Evolutionary conservation across 768 basidiomycete genomes (phyloP), one percentile per base, ranked within the genome.

Genomic region (Hygrophoropsis aurantiaca): DNA sequence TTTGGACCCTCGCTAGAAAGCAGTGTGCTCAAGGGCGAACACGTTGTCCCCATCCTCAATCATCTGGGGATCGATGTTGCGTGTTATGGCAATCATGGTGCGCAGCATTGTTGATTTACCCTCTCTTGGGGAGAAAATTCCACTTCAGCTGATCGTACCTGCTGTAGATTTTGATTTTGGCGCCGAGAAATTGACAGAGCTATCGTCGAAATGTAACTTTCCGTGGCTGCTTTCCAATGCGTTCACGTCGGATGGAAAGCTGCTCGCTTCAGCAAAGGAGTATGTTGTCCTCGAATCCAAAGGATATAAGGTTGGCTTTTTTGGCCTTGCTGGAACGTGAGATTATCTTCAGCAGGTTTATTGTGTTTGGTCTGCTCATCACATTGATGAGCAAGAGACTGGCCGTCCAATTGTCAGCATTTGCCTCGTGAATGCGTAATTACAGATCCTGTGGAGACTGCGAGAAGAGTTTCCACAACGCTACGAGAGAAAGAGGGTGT

Each of bases 91-190:
- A 38, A 38, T 38, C 36, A 38, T 38, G 36, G 36, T 38, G 16
- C 6, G 36, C 16, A 38, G 36, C n/a, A 38, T 38, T 34, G 32
- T 34, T 16, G 10, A n/a, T 34, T 10, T 34, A n/a, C n/a, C n/a
- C n/a, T n/a, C n/a, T n/a, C n/a, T n/a, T n/a, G n/a, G n/a, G n/a
- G n/a, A n/a, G n/a, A n/a, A n/a, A n/a, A n/a, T n/a, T n/a, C n/a
- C n/a, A n/a, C n/a, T n/a, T n/a, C n/a, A n/a, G n/a, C n/a, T n/a
- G n/a, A n/a, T n/a, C n/a, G n/a, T n/a, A n/a, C n/a, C n/a, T n/a
- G n/a, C 32, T 34, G 11, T 34, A 38, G 36, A 38, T 38, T 38
- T 38, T 38, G 36, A 38, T n/a, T 38, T 38, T 38, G 36, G 36
- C 7, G 36, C 7, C 7, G 36, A 38, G 16, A 16, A 8, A 6